Conservation (phyloP, 441 rosid species). For the Gossypium trilobum region DNA sequence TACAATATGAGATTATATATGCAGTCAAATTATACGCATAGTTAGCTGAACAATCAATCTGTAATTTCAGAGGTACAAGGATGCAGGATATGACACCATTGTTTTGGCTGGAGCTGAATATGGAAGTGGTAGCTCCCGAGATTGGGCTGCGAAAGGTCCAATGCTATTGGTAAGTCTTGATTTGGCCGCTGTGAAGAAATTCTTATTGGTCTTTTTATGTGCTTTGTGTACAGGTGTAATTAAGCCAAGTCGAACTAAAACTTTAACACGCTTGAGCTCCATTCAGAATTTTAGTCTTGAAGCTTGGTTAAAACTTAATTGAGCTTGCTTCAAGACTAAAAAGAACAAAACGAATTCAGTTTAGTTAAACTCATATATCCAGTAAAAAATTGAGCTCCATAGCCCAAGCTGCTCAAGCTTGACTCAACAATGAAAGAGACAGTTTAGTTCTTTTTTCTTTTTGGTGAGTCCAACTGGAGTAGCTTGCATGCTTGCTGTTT, state of each 20-base stretch:
- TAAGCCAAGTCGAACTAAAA: neutral
- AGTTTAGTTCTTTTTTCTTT: neutral
- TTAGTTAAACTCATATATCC: neutral
- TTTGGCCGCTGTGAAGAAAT: neutral
- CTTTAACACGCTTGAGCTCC: neutral
- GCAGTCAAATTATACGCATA: neutral
- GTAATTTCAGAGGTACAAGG: conserved; percentile 64
- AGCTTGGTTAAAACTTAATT: neutral
- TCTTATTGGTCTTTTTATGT: neutral
- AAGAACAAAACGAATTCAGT: neutral
- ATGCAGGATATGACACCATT: conserved; percentile 72
- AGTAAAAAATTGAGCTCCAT: neutral
- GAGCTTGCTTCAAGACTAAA: neutral
- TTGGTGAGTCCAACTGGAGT: neutral
- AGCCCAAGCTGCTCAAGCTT: neutral
- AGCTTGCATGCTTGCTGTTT: neutral
- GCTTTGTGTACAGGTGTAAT: neutral
- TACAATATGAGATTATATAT: neutral
- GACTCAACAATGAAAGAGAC: neutral
- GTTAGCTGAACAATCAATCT: neutral
- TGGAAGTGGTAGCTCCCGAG: conserved; percentile 99
- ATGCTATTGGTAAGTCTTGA: conserved; percentile 58
- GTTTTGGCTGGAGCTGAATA: conserved; percentile 93
- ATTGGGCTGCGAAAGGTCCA: conserved; percentile 99
- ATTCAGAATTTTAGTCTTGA: neutral